Evolutionary conservation across 805 yeast species (phyloP).

Genomic region (Ogataea zsoltii): DNA sequence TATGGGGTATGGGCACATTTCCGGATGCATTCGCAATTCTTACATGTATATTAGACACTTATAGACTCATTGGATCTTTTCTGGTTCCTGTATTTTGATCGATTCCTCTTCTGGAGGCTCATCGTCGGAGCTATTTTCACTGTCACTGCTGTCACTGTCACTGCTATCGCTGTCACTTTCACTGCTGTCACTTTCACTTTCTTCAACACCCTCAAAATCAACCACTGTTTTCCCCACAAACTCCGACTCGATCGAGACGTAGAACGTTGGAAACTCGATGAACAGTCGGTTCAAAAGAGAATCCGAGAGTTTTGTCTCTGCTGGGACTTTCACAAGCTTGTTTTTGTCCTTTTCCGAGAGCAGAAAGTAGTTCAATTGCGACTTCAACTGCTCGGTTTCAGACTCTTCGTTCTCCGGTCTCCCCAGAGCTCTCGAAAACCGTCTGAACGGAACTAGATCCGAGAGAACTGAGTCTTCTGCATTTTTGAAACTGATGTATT

Average conservation of each 20-base stretch:
- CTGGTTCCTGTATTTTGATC: background rate
- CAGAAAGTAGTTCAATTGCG: slow-evolving; percentile 13
- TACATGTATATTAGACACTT: slow-evolving; percentile 1
- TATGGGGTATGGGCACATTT: no score
- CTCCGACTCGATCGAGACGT: slow-evolving; percentile 36
- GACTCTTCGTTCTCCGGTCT: slow-evolving; percentile 25
- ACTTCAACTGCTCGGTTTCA: slow-evolving; percentile 16
- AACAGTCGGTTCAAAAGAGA: slow-evolving; percentile 58
- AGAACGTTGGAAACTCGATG: slow-evolving; percentile 76
- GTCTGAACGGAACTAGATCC: slow-evolving; percentile 44
- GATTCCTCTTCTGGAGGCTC: slow-evolving; percentile 31
- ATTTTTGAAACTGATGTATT: slow-evolving; percentile 39
- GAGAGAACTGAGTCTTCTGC: slow-evolving; percentile 38
- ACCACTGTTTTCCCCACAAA: slow-evolving; percentile 31
- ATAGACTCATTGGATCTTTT: background rate
- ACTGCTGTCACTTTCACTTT: slow-evolving; percentile 10
- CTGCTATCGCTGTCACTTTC: slow-evolving; percentile 11
- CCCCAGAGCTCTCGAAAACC: slow-evolving; percentile 36
- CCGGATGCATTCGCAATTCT: no score
- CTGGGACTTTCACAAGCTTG: slow-evolving; percentile 41
- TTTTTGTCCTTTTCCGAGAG: slow-evolving; percentile 13
- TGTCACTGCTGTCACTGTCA: slow-evolving; percentile 1
- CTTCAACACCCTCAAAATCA: slow-evolving; percentile 24
- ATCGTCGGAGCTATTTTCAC: slow-evolving; percentile 16
- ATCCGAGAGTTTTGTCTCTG: slow-evolving; percentile 42